These are phyloP conservation scores for Lipomyces spencermartinsiae DNA, from an alignment of 805 yeast genomes.

Conservation along the genomic window DNA sequence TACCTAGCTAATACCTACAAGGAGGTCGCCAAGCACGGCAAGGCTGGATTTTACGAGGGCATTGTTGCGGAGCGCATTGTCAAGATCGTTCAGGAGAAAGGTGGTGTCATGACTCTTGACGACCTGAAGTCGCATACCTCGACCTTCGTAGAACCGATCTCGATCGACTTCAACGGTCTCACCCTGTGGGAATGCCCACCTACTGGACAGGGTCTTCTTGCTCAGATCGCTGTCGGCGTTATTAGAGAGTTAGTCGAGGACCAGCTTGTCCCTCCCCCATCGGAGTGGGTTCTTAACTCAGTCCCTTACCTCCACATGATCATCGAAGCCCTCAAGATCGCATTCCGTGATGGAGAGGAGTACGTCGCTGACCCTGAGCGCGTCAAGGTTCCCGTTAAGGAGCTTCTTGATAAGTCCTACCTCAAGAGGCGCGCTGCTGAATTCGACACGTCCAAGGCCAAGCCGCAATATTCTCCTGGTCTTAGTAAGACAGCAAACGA, in stretches of 20 bases:
- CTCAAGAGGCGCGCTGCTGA: constrained; percentile 57
- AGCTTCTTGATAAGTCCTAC: constrained; percentile 57
- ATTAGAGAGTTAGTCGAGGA: constrained; percentile 59
- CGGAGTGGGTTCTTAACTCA: constrained; percentile 61
- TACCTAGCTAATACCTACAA: constrained; percentile 61
- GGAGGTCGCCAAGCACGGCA: constrained; percentile 62
- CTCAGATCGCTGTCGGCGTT: constrained; percentile 71
- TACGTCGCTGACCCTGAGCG: constrained; percentile 65
- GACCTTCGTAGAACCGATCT: constrained; percentile 69
- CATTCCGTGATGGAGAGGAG: constrained; percentile 77
- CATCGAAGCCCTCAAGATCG: constrained; percentile 74
- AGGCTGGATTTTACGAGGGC: constrained; percentile 72
- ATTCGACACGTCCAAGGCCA: constrained; percentile 53
- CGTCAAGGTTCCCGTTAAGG: constrained; percentile 49
- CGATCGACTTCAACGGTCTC: constrained; percentile 57
- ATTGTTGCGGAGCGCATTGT: constrained; percentile 71
- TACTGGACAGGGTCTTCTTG: constrained; percentile 81
- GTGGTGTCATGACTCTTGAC: constrained; percentile 61
- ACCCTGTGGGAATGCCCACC: constrained; percentile 85
- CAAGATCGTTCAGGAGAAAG: constrained; percentile 56
- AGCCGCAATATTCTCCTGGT: constrained; percentile 54
- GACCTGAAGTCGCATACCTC: constrained; percentile 67
- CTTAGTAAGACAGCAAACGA: constrained; percentile 59
- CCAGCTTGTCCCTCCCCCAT: constrained; percentile 53
- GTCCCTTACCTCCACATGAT: constrained; percentile 70